Percentiles rank a stretch among this genome's conserved stretches.
These are phyloP conservation scores for Nigrospora sphaerica DNA, from an alignment of 2,329 filamentous ascomycete genomes.

Conservation along the genomic window DNA sequence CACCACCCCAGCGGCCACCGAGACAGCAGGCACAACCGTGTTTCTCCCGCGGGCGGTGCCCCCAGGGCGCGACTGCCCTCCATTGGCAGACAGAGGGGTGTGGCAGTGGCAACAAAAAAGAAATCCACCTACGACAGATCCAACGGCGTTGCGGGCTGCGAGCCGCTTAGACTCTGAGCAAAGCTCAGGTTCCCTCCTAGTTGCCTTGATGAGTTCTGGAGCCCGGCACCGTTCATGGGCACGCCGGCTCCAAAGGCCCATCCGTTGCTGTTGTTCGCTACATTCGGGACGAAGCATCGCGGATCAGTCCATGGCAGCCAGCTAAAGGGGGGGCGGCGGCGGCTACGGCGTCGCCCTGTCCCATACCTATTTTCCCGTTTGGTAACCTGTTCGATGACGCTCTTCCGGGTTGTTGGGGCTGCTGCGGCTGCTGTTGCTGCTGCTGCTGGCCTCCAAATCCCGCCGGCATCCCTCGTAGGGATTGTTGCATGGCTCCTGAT, in stretches of 20 bases:
- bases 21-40: too few species aligned
- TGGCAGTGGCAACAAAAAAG: neutral
- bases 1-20: too few species aligned
- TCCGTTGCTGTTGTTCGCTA: slow-evolving; percentile 44
- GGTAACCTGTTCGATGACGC: slow-evolving; percentile 53
- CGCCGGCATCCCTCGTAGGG: slow-evolving; percentile 54
- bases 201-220: slow-evolving; percentile 47
- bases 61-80: too few species aligned
- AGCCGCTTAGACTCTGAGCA: slow-evolving; percentile 58
- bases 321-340: slow-evolving; percentile 1
- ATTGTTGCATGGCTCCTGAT: slow-evolving; percentile 53
- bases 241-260: slow-evolving; percentile 58
- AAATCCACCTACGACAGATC: slow-evolving; percentile 54
- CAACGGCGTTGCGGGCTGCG: slow-evolving; percentile 53
- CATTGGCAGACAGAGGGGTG: too few species aligned
- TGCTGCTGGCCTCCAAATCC: slow-evolving; percentile 50
- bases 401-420: slow-evolving; percentile 48
- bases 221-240: slow-evolving; percentile 50
- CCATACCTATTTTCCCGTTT: slow-evolving; percentile 58
- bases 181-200: slow-evolving; percentile 56
- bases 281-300: slow-evolving; percentile 5
- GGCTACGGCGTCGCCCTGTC: neutral
- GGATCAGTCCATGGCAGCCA: slow-evolving; percentile 17
- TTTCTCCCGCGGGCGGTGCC: too few species aligned
- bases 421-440: slow-evolving; percentile 11